Base-by-base conservation (phyloP, 352 stramenopile species). In the Phytophthora fragariaefolia region DNA sequence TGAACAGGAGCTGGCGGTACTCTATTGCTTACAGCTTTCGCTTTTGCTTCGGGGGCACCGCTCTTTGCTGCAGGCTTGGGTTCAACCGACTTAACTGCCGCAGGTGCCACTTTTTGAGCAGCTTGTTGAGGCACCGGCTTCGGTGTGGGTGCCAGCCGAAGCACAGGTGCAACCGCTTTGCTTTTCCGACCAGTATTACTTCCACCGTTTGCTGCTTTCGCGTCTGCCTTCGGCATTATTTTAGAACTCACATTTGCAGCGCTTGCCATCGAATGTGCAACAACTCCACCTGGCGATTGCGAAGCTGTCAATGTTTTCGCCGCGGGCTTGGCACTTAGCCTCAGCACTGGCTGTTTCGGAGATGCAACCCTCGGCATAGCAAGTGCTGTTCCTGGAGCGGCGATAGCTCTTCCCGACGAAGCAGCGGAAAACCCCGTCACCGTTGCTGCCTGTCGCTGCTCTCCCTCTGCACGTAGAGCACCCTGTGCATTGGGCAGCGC, bases 341-440 rank as follows among this genome's bases (percentile, higher is more conserved):
- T 63, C 20, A 65, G 18, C 3, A 50, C 51, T 36, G 47, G 24
- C 27, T 69, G 58, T 28, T 79, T 73, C 0, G 58, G 47, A 0
- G 58, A 40, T 18, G 63, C 54, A 38, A 59, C 32, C 20, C 26
- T 69, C 18, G 66, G 42, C 26, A 58, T 32, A 9, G 66, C 63
- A 4, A 79, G 50, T 7, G 71, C 71, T 15, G 71, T 66, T 6
- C 71, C 71, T 18, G 71, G 71, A 26, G 71, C 71, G 32, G 71
- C 62, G 58, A 79, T 79, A 5, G 67, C 71, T n/a, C 50, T 65
- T 2, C 67, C 71, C 15, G 71, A 73, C 10, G 58, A 73, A 49
- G 43, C 10, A 43, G 30, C 30, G 52, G 59, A 48, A 40, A 62
- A 64, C 0, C 50, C 59, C 8, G 60, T 52, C 42, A 59, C 24